phyloP scores from a whole-genome alignment of 2,329 filamentous ascomycete species.

The Biscogniauxia sp. region DNA sequence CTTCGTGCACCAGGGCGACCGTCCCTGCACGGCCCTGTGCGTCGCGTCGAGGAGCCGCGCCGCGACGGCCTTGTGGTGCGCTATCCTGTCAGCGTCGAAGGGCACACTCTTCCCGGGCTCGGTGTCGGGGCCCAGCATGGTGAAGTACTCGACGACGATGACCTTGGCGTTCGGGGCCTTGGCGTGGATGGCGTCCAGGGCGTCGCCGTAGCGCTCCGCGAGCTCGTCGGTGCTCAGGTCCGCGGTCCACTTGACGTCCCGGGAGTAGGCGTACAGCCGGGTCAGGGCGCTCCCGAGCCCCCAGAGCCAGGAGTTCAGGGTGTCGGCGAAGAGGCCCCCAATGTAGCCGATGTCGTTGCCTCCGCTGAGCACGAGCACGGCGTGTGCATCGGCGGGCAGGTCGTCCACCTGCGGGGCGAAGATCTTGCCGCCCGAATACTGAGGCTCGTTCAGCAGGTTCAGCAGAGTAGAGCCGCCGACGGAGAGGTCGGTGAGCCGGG shows the following conservation, averaged over 20 bases:
- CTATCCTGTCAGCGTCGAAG: slow-evolving; percentile 26
- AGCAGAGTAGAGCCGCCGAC: slow-evolving; percentile 38
- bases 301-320: slow-evolving; percentile 19
- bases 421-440: slow-evolving; percentile 22
- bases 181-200: slow-evolving; percentile 25
- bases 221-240: slow-evolving; percentile 22
- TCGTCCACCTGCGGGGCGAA: slow-evolving; percentile 36
- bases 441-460: slow-evolving; percentile 36
- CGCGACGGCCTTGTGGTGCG: slow-evolving; percentile 24
- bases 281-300: slow-evolving; percentile 12
- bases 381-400: slow-evolving; percentile 34
- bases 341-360: slow-evolving; percentile 40
- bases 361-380: slow-evolving; percentile 37
- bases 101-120: slow-evolving; percentile 25
- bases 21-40: slow-evolving; percentile 19
- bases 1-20: slow-evolving; percentile 28
- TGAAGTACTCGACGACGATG: slow-evolving; percentile 40
- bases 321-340: slow-evolving; percentile 34
- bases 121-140: slow-evolving; percentile 31
- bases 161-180: slow-evolving; percentile 42
- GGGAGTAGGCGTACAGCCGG: slow-evolving; percentile 8
- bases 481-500: slow-evolving; percentile 31
- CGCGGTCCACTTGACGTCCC: slow-evolving; percentile 3
- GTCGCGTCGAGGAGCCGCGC: slow-evolving; percentile 26
- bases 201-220: slow-evolving; percentile 24